A percentile compares a stretch with the other conserved stretches of the same genome.
Evolutionary conservation across 352 stramenopile species (phyloP).

Genomic region (Phytophthora vignae): DNA sequence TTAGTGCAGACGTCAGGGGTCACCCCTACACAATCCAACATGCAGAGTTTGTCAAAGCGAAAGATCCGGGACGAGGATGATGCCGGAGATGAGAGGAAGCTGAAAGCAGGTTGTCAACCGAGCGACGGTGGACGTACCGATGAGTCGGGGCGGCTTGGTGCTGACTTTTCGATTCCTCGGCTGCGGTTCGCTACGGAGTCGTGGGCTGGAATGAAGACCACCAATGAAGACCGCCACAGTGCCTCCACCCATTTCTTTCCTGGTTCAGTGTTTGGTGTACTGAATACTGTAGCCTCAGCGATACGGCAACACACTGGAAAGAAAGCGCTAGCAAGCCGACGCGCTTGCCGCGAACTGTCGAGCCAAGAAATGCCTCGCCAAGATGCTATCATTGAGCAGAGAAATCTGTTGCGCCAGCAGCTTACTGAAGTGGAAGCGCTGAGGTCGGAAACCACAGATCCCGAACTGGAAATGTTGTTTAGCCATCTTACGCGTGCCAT

Average conservation of each 20-base stretch:
- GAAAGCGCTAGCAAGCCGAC: conserved; percentile 31
- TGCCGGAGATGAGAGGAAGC: conserved; percentile 17
- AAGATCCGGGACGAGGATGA: conserved; percentile 36
- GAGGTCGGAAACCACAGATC: conserved; percentile 1
- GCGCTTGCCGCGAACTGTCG: conserved; percentile 20
- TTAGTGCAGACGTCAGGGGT: conserved; percentile 13
- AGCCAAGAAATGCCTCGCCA: conserved; percentile 34
- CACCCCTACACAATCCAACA: conserved; percentile 9
- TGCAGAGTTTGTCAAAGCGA: conserved; percentile 36
- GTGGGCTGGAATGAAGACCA: conserved; percentile 59
- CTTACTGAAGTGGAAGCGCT: conserved; percentile 34
- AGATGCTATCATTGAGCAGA: conserved; percentile 40
- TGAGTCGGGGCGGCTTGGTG: background rate
- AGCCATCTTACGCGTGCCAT: conserved; percentile 38
- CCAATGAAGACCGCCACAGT: conserved; percentile 69
- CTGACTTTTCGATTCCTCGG: conserved; percentile 30
- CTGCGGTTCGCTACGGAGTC: conserved; percentile 65
- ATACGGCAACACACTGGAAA: conserved; percentile 40
- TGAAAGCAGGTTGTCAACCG: background rate
- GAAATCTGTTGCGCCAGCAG: conserved; percentile 40
- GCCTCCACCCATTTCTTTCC: conserved; percentile 42
- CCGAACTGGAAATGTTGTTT: conserved; percentile 23
- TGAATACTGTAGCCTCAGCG: no score
- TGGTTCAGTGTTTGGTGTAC: conserved; percentile 60
- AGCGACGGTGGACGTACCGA: conserved; percentile 1